Evolutionary conservation across 2,329 filamentous ascomycete genomes (phyloP), one percentile per base, ranked within the genome.

Genomic region (Gaeumannomyces sp.): DNA sequence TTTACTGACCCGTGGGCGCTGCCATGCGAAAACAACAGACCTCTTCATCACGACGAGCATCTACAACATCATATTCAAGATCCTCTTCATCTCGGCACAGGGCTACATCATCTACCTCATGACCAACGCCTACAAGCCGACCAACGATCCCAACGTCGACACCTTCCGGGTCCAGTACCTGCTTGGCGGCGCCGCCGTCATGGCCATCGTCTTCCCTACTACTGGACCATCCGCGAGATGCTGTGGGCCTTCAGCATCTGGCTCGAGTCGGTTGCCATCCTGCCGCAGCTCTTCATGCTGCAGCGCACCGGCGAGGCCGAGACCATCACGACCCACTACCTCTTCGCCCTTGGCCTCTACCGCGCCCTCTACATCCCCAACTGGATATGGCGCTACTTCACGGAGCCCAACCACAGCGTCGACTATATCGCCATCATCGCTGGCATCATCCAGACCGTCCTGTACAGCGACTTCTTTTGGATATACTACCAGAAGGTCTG

Each of bases 401-500:
- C 85, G 63, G 93, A 97, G 76, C 74, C 78, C 60, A 81, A 85
- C 62, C 89, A 92, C 76, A 90, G 84, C 76, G 76, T 89, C 71
- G 93, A 98, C 75, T 91, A 89, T 69, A 96, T 97, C 70, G 90
- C 93, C 27, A 89, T 97, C 63, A 74, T 95, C 68, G 95, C 96
- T 4, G 95, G 95, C 16, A 84, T 98, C 65, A 80, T 98, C 69
- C 95, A 99, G 83, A 99, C 95, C 0, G 80, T 99, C 61, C 83
- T 99, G 66, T 99, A 99, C 81, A 96, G 92, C 68, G 95, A 99
- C 80, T 99, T 99, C 82, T 99, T 99, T 85, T 99, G 93, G 84
- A 94, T 99, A 73, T 99, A 99, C 82, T 99, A 97, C 80, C 97
- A 90, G 66, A 98, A 97, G 88, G 89, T 94, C 61, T 81, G 93